A percentile compares a stretch with the other conserved stretches of the same genome.
These are phyloP conservation scores for Byssothecium circinans DNA, from an alignment of 2,329 filamentous ascomycete species.

Conservation along the genomic window DNA sequence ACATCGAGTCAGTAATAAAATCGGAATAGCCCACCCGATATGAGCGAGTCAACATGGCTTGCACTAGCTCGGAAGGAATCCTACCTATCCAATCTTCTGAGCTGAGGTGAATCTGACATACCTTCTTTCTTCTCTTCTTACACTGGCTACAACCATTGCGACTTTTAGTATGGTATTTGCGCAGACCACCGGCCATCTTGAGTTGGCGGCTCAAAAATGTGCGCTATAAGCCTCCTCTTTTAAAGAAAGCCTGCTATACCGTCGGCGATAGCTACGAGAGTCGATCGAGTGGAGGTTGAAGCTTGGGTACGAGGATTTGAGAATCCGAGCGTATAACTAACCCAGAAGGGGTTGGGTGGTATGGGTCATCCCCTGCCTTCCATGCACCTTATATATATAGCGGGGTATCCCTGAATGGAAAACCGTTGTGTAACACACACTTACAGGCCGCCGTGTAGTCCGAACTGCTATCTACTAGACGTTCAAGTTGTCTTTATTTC, in stretches of 20 bases:
- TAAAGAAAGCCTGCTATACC: conserved; percentile 4
- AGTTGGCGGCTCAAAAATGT: neutral
- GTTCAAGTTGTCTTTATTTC: too few relatives aligned
- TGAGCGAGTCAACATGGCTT: conserved; percentile 1
- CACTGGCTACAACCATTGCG: conserved; percentile 28
- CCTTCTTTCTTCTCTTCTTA: conserved; percentile 26
- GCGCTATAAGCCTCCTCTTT: neutral
- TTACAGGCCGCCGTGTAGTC: too few relatives aligned
- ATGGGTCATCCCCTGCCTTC: neutral
- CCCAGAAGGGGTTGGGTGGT: conserved; percentile 2
- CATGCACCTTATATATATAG: neutral
- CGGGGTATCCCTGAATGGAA: neutral
- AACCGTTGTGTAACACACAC: too few relatives aligned
- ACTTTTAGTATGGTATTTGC: conserved; percentile 25
- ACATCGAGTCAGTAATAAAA: conserved; percentile 5
- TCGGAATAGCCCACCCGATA: neutral
- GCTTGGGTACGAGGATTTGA: conserved; percentile 1
- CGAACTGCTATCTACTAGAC: too few relatives aligned
- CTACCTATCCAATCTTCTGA: neutral
- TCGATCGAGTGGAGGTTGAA: conserved; percentile 3
- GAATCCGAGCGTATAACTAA: conserved; percentile 11
- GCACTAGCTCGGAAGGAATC: conserved; percentile 1
- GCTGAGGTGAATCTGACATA: conserved; percentile 3
- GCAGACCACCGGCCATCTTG: conserved; percentile 16
- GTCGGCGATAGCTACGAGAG: conserved; percentile 2